Evolutionary conservation across 306 rosid genomes (phyloP), one percentile per base, ranked within the genome.

Genomic region (Quillaja saponaria): DNA sequence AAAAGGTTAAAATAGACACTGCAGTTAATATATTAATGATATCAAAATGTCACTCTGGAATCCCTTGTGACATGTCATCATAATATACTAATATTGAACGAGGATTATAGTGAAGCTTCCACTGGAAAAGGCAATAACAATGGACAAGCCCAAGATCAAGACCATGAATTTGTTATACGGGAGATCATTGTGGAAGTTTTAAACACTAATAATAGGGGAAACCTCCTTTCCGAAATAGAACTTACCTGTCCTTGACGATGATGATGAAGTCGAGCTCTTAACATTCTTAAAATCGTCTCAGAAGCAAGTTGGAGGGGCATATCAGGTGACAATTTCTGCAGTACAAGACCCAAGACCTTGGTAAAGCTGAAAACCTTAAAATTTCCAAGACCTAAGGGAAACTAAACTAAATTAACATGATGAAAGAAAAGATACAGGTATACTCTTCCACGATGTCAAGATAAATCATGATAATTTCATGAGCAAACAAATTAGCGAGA

Each of bases 291-390:
- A 76, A 92, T 76, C 61, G 98, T 92, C 63, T 88, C 96, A 45
- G 95, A 92, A 46, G 98, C 98, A 46, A 92, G 95, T 79, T 92
- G 90, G 78, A 92, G 95, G 0, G 99, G 99, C 90, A 92, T 89
- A 77, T 84, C 94, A 28, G 91, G 84, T 34, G 96, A 92, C 61
- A 92, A 69, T 78, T 82, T 84, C 99, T 89, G 94, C 81, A 64
- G 67, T 44, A 55, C 16, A 39, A 68, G 64, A 53, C 49, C 60
- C 67, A 47, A 55, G 11, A 37, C 60, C 77, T 71, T 34, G 49
- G 53, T 7, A 37, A 71, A 71, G 34, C 12, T 58, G 15, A 34
- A 57, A 50, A 40, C 34, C 58, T n/a, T n/a, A n/a, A n/a, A n/a
- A n/a, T n/a, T n/a, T n/a, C n/a, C n/a, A n/a, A n/a, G n/a, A n/a